phyloP scores from a whole-genome alignment of 2,329 filamentous ascomycete species.

The Pseudopyrenochaeta lycopersici region DNA sequence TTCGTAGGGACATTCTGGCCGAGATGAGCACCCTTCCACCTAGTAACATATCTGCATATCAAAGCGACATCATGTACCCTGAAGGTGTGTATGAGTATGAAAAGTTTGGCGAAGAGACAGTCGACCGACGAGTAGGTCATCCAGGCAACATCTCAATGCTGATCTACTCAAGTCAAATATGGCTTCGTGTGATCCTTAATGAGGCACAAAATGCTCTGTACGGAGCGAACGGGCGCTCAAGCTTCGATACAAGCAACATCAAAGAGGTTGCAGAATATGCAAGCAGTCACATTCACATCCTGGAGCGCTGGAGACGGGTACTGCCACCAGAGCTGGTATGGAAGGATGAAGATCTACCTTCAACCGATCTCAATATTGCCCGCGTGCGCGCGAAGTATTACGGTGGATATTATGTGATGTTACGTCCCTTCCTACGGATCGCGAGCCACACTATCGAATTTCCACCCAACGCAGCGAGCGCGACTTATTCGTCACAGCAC shows the following conservation, averaged over 20 bases:
- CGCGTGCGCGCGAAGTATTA: slow-evolving; percentile 93
- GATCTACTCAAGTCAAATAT: slow-evolving; percentile 70
- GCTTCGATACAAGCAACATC: slow-evolving; percentile 44
- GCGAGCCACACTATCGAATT: slow-evolving; percentile 62
- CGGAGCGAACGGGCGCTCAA: slow-evolving; percentile 45
- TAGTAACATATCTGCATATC: slow-evolving; percentile 67
- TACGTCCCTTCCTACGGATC: slow-evolving; percentile 77
- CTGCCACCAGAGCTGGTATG: slow-evolving; percentile 66
- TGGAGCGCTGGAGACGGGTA: slow-evolving; percentile 62
- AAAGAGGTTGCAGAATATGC: slow-evolving; percentile 41
- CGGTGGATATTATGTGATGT: slow-evolving; percentile 88
- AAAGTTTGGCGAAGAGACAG: slow-evolving; percentile 27
- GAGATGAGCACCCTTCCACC: slow-evolving; percentile 73
- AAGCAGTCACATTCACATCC: slow-evolving; percentile 50
- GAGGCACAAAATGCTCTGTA: slow-evolving; percentile 65
- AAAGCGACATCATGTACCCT: slow-evolving; percentile 72
- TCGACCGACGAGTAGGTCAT: slow-evolving; percentile 11
- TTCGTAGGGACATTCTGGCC: slow-evolving; percentile 83
- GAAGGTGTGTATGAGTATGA: slow-evolving; percentile 60
- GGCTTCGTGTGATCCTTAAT: slow-evolving; percentile 66
- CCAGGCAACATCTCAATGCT: slow-evolving; percentile 58
- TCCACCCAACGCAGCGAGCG: slow-evolving; percentile 37
- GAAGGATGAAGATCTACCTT: slow-evolving; percentile 73
- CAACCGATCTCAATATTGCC: slow-evolving; percentile 79
- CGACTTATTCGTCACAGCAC: slow-evolving; percentile 39